phyloP scores from a whole-genome alignment of 768 basidiomycete genomes.

The Boletus bicolor region DNA sequence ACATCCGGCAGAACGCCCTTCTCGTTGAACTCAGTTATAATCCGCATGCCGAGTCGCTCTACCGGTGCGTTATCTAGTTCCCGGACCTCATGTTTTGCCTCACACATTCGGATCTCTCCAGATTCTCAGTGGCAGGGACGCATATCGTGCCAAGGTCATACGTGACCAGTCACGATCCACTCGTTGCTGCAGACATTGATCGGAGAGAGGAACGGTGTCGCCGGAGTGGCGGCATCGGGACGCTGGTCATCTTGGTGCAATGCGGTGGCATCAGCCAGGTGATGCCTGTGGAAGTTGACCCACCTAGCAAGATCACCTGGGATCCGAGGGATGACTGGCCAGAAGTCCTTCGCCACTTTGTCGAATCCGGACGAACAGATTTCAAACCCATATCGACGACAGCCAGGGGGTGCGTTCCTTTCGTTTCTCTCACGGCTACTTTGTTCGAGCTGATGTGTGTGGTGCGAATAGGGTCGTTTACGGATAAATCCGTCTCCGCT shows the following conservation, averaged over 20 bases:
- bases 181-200: conserved; percentile 73
- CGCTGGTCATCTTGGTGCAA: conserved; percentile 71
- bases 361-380: conserved; percentile 68
- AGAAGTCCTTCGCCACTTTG: conserved; percentile 64
- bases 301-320: conserved; percentile 74
- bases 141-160: conserved; percentile 70
- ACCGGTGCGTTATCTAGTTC: conserved; percentile 49
- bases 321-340: conserved; percentile 73
- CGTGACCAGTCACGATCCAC: conserved; percentile 61
- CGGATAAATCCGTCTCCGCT: conserved; percentile 29
- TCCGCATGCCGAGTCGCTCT: conserved; percentile 54
- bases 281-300: conserved; percentile 84
- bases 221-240: conserved; percentile 70
- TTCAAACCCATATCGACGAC: conserved; percentile 85
- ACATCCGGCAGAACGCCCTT: conserved; percentile 73
- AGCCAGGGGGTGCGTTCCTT: conserved; percentile 58
- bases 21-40: conserved; percentile 65
- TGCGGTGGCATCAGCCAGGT: conserved; percentile 76
- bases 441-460: conserved; percentile 4
- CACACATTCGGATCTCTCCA: conserved; percentile 35
- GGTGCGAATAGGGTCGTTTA: conserved; percentile 38
- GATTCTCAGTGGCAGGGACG: conserved; percentile 66
- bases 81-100: conserved; percentile 17
- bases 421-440: neutral
- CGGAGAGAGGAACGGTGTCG: conserved; percentile 80